Evolutionary conservation across 140 eudicot species (phyloP).

Genomic region (Bidens hawaiensis): DNA sequence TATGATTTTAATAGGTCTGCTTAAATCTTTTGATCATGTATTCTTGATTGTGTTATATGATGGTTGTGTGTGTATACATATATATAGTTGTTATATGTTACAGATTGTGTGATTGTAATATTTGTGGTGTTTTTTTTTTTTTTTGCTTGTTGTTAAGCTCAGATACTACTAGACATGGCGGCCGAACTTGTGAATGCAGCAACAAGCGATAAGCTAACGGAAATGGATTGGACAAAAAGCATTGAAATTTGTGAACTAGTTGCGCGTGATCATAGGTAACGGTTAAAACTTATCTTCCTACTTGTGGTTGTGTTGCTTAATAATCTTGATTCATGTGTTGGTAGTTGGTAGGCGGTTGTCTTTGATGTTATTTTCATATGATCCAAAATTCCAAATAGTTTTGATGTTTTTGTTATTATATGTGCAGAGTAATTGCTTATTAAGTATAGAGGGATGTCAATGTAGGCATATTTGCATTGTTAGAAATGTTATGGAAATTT

Average conservation of each 20-base stretch:
- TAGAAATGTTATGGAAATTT: background rate
- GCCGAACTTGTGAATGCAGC: slow-evolving; percentile 84
- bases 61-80: background rate
- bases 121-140: background rate
- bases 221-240: slow-evolving; percentile 88
- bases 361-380: background rate
- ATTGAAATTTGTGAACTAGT: slow-evolving; percentile 90
- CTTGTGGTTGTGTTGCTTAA: background rate
- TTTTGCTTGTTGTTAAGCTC: slow-evolving; percentile 11
- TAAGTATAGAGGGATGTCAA: background rate
- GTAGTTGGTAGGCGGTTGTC: background rate
- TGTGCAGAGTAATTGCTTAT: background rate
- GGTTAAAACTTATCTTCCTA: background rate
- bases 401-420: background rate
- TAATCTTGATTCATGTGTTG: background rate
- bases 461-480: background rate
- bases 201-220: slow-evolving; percentile 79
- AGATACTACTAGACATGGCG: slow-evolving; percentile 56
- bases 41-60: background rate
- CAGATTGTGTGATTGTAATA: background rate
- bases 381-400: background rate
- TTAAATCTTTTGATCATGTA: slow-evolving; percentile 4
- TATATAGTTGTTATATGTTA: background rate
- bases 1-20: too few species aligned
- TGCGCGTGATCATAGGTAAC: slow-evolving; percentile 77